Base-by-base conservation (phyloP, 257 asterid species). In the Solanum paucissectum region DNA sequence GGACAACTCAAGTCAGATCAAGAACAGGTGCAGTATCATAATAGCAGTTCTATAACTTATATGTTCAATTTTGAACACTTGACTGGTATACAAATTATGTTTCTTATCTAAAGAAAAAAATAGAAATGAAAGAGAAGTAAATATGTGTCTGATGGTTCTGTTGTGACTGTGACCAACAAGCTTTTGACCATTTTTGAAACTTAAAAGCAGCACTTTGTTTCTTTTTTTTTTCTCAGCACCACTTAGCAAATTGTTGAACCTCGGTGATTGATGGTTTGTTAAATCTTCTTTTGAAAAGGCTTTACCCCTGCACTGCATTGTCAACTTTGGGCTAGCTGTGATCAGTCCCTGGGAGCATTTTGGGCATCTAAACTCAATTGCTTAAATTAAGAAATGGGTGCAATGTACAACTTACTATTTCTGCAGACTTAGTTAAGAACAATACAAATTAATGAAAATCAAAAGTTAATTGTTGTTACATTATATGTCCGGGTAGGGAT, bases 1-100 rank as follows among this genome's bases (percentile, higher is more conserved):
- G 99, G 99, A 91, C 94, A 34, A 85, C 81, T 83, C 98, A 94
- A 77, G 93, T 96, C 91, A 91, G 93, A 91, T 90, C 95, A 55
- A 92, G 89, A 90, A 87, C 92, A 92, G 98, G 99, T 97, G 87
- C 81, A 85, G 72, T 86, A 49, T 87, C 21, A n/a, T 83, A 14
- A 29, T 36, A 82, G 11, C 14, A 36, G 25, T 87, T 69, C 68
- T 69, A 11, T 40, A 46, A 38, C 68, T 66, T 81, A 0, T 2
- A 13, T 66, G 37, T 21, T 81, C 52, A 42, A 33, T 7, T 29
- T 44, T 46, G 40, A 40, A 25, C 64, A 79, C 68, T 81, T 5
- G 68, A 3, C 25, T 81, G 68, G 40, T 1, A 38, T 49, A 49
- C 6, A 16, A 44, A 29, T 44, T 79, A 29, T 44, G 64, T 79